phyloP scores from a whole-genome alignment of 176 grass and related monocot genomes.

The Lolium perenne region DNA sequence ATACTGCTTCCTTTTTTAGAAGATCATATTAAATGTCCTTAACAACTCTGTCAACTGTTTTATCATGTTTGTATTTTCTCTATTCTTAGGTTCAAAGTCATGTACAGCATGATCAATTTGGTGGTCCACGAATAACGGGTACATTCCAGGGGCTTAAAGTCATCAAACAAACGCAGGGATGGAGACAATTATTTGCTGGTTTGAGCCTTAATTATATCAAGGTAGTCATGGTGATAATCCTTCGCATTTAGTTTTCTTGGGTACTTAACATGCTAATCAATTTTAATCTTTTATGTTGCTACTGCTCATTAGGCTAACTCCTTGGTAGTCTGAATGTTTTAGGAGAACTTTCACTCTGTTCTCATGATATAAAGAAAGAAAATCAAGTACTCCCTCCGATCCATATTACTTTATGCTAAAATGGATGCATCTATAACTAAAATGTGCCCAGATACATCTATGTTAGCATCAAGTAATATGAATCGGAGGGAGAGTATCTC shows the following conservation, averaged over 20 bases:
- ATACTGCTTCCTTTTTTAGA: neutral
- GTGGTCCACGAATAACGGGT: constrained; percentile 53
- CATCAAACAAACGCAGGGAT: constrained; percentile 66
- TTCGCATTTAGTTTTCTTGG: neutral
- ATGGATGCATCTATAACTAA: no score
- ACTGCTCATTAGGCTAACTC: neutral
- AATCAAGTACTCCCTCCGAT: no score
- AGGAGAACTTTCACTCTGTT: neutral
- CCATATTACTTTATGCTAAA: no score
- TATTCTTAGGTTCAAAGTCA: constrained; percentile 60
- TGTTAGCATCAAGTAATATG: no score
- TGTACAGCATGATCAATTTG: constrained; percentile 46
- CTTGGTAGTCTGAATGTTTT: neutral
- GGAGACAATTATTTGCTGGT: constrained; percentile 80
- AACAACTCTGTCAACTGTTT: constrained; percentile 12
- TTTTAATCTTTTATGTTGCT: neutral
- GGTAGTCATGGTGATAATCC: constrained; percentile 43
- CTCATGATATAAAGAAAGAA: neutral
- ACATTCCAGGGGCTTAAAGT: constrained; percentile 65
- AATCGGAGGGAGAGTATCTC: neutral
- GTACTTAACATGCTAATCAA: constrained; percentile 1
- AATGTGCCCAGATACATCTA: no score
- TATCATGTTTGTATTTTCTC: neutral
- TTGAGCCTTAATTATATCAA: constrained; percentile 90
- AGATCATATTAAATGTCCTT: constrained; percentile 1